Evolutionary conservation across 1,284 basidiomycete species (phyloP).

Genomic region (Puccinia coronata): DNA sequence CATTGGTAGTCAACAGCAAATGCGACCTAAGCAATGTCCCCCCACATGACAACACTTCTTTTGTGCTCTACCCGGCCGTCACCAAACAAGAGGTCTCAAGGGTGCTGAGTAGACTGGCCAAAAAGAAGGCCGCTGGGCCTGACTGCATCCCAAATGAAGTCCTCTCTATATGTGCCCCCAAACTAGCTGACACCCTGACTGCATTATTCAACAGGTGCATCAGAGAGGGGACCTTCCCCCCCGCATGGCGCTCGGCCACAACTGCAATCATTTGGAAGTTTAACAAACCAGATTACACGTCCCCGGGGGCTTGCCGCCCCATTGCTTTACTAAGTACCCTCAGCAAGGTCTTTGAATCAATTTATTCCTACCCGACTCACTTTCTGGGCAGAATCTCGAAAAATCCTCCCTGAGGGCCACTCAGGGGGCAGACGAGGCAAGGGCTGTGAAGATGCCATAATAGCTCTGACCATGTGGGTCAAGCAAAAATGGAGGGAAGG

Average conservation of each 20-base stretch:
- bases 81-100: not conserved
- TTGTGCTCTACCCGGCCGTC: not conserved
- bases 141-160: conserved; percentile 10
- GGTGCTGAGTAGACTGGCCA: not conserved
- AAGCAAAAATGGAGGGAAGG: conserved; percentile 17
- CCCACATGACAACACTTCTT: no score
- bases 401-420: conserved; percentile 1
- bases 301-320: not conserved
- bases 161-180: not conserved
- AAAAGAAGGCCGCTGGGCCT: not conserved
- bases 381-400: not conserved
- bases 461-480: not conserved
- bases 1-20: not conserved
- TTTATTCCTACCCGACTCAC: not conserved
- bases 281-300: conserved; percentile 15
- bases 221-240: not conserved
- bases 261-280: not conserved
- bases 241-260: not conserved
- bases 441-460: not conserved
- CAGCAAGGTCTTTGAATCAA: conserved; percentile 1
- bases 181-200: not conserved
- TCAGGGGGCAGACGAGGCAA: not conserved
- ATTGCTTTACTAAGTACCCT: conserved; percentile 14
- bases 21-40: not conserved
- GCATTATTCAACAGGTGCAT: conserved; percentile 17